These are phyloP conservation scores for Yamadazyma scolyti DNA, from an alignment of 805 yeast genomes.

Conservation along the genomic window DNA sequence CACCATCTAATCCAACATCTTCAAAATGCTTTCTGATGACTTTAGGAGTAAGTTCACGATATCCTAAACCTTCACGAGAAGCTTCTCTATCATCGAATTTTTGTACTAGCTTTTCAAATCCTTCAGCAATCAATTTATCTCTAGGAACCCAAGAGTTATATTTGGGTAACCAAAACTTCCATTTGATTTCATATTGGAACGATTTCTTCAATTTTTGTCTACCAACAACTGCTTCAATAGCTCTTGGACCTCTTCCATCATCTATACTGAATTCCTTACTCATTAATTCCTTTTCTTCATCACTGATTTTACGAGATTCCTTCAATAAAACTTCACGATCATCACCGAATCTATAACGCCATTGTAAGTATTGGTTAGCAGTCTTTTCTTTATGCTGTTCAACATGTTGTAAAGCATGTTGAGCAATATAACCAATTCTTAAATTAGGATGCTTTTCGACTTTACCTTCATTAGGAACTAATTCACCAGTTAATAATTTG, in stretches of 20 bases:
- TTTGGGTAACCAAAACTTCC: constrained; percentile 84
- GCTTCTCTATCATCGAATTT: constrained; percentile 47
- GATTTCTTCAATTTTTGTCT: constrained; percentile 95
- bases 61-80: constrained; percentile 47
- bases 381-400: constrained; percentile 97
- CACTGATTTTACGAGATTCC: constrained; percentile 85
- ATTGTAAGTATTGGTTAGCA: constrained; percentile 94
- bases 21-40: constrained; percentile 96
- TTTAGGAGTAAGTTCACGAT: constrained; percentile 64
- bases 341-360: constrained; percentile 98
- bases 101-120: constrained; percentile 40
- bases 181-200: constrained; percentile 94
- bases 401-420: constrained; percentile 96
- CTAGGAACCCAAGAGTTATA: constrained; percentile 91
- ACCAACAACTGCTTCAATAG: constrained; percentile 92
- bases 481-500: constrained; percentile 88
- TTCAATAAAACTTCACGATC: constrained; percentile 94
- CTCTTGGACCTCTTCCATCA: constrained; percentile 87
- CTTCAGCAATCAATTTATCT: constrained; percentile 71
- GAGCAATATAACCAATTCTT: constrained; percentile 98
- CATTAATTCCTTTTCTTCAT: constrained; percentile 71
- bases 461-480: constrained; percentile 79
- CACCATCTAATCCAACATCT: constrained; percentile 96
- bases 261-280: constrained; percentile 70
- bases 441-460: constrained; percentile 98